Base-by-base conservation (phyloP, 2,329 filamentous ascomycete species). In the Ophiostoma montium region DNA sequence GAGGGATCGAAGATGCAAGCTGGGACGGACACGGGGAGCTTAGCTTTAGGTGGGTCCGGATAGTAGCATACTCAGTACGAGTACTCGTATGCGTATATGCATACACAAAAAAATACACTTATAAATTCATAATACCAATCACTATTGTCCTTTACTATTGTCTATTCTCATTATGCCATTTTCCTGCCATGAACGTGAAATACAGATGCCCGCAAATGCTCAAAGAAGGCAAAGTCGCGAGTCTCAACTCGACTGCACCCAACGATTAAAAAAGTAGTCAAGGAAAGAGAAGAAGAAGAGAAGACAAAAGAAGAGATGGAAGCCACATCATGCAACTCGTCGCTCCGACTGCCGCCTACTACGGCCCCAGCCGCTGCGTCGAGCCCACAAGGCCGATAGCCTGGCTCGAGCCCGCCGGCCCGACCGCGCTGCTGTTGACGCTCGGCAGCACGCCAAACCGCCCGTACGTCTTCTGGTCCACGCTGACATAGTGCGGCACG, bases 381-480 rank as follows among this genome's bases (percentile, higher is more conserved):
- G 70, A 74, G 16, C 75, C 78, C 41, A 84, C 69, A 51, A 84
- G 75, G 49, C 78, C 79, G 57, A 84, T 69, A 1, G 73, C 69
- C 15, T 72, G 63, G 42, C 61, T 59, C 33, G 64, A 58, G 27
- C 30, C 42, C 3, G 9, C 42, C 9, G 42, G 42, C 2, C 30
- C 42, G 12, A 27, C 42, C 16, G 47, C 38, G 3, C 65, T 61
- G 7, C 39, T 31, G 49, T 64, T 62, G 7, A 49, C 48, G 36
- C 60, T 60, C 2, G 89, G 90, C 50, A 96, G 69, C 13, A 95
- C 84, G 2, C 90, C 90, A 59, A 94, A 95, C 48, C 90, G 76
- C 8, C 90, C 90, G 60, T 90, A 95, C 6, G 86, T 95, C 72
- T 95, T 95, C 65, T 95, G 89, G 60, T 96, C 90, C 15, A 95